Evolutionary conservation across 371 early-diverging fungal genomes (phyloP).

Genomic region (Mortierella sp.): DNA sequence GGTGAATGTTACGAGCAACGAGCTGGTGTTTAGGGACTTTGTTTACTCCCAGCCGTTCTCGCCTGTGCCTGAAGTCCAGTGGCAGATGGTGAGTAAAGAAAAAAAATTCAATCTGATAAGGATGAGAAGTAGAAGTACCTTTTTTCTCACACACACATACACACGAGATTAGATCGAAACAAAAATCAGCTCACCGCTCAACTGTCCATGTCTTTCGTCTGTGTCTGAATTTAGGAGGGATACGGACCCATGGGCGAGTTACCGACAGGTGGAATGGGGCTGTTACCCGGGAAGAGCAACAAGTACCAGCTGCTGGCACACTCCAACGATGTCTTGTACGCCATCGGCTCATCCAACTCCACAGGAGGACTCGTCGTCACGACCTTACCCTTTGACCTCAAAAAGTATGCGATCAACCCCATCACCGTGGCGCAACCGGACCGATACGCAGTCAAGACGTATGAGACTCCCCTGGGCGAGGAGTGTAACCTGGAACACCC

Average conservation of each 20-base stretch:
- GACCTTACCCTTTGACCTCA: not conserved
- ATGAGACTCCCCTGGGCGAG: not conserved
- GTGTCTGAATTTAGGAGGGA: not conserved
- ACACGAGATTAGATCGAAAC: not conserved
- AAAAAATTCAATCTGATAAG: conserved; percentile 5
- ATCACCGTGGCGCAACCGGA: not conserved
- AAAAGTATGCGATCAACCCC: not conserved
- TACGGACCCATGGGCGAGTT: not conserved
- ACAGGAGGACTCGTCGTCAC: not conserved
- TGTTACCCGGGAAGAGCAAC: not conserved
- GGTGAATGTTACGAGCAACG: not conserved
- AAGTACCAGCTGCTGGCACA: not conserved
- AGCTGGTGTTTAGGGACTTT: not conserved
- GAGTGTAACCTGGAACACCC: not conserved
- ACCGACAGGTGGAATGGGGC: not conserved
- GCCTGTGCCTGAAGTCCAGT: not conserved
- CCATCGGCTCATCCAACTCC: not conserved
- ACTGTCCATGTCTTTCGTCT: not conserved
- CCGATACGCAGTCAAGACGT: not conserved
- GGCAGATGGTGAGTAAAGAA: not conserved
- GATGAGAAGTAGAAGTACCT: not conserved
- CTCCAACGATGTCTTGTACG: not conserved
- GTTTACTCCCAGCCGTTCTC: not conserved
- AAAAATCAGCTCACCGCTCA: not conserved
- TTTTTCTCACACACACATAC: not conserved